These are phyloP conservation scores for Ceratobasidium sp. DNA, from an alignment of 1,284 basidiomycete genomes.

Conservation along the genomic window DNA sequence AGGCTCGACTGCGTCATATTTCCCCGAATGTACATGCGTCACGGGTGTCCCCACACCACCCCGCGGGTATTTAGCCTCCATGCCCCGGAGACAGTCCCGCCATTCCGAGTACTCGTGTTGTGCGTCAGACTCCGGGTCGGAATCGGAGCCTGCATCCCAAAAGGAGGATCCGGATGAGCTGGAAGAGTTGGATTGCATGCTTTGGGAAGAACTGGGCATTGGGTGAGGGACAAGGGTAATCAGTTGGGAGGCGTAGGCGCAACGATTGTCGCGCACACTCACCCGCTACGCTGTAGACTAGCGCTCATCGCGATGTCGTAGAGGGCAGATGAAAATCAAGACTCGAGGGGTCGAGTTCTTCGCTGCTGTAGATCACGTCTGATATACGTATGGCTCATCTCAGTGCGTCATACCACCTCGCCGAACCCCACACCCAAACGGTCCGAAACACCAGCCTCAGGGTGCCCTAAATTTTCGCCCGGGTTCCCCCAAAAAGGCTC, in stretches of 20 bases:
- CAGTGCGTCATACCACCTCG: conserved; percentile 20
- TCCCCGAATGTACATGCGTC: conserved; percentile 13
- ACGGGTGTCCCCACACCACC: conserved; percentile 16
- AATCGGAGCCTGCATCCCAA: conserved; percentile 10
- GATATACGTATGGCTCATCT: conserved; percentile 7
- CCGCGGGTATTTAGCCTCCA: conserved; percentile 31
- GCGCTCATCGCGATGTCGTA: neutral
- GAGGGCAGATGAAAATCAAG: neutral
- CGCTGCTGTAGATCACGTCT: neutral
- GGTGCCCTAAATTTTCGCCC: conserved; percentile 11
- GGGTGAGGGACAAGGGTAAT: neutral
- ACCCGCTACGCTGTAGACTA: neutral
- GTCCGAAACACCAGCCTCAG: neutral
- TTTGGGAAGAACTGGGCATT: conserved; percentile 15
- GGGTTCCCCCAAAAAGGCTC: neutral
- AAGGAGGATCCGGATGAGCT: conserved; percentile 27
- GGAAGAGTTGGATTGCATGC: conserved; percentile 15
- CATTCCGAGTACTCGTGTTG: conserved; percentile 24
- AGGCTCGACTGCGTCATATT: conserved; percentile 4
- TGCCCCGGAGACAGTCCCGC: conserved; percentile 33
- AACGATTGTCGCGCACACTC: neutral
- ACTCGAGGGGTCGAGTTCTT: neutral
- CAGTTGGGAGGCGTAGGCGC: neutral
- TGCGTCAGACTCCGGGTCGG: conserved; percentile 19
- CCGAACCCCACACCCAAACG: conserved; percentile 10